phyloP scores from a whole-genome alignment of 345 rosid genomes.

The Syzygium aromaticum region DNA sequence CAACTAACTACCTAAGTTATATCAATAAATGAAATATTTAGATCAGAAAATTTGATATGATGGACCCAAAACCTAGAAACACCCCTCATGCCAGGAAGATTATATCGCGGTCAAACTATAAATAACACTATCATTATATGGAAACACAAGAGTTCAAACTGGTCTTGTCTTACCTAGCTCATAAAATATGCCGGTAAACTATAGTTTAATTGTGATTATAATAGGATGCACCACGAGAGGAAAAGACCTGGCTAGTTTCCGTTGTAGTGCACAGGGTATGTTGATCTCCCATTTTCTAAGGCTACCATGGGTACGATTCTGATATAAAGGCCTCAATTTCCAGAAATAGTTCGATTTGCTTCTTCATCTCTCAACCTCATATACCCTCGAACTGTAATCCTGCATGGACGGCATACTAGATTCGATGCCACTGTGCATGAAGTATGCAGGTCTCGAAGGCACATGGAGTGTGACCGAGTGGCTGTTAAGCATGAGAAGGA shows the following conservation, averaged over 20 bases:
- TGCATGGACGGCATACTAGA: too few relatives aligned
- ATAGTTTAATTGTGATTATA: neutral
- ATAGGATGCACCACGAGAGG: neutral
- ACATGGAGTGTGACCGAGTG: conserved; percentile 25
- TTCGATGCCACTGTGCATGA: neutral
- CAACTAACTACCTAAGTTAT: neutral
- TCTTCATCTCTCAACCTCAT: too few relatives aligned
- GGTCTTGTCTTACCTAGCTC: neutral
- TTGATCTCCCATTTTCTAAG: too few relatives aligned
- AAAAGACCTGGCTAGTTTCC: neutral
- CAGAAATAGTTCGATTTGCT: too few relatives aligned
- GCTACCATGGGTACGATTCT: neutral
- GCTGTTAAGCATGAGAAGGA: conserved; percentile 41
- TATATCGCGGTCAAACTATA: too few relatives aligned
- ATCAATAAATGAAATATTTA: neutral
- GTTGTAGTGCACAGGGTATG: too few relatives aligned
- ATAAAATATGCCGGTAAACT: neutral
- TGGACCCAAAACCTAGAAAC: neutral
- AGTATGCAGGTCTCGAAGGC: conserved; percentile 35
- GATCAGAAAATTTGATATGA: neutral
- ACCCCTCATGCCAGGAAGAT: neutral
- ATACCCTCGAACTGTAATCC: too few relatives aligned
- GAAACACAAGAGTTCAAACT: too few relatives aligned
- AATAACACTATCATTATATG: too few relatives aligned
- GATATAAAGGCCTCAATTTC: neutral